A percentile compares a stretch with the other conserved stretches of the same genome.
Evolutionary conservation across 257 asterid species (phyloP).

Genomic region (Nicotiana paniculata): DNA sequence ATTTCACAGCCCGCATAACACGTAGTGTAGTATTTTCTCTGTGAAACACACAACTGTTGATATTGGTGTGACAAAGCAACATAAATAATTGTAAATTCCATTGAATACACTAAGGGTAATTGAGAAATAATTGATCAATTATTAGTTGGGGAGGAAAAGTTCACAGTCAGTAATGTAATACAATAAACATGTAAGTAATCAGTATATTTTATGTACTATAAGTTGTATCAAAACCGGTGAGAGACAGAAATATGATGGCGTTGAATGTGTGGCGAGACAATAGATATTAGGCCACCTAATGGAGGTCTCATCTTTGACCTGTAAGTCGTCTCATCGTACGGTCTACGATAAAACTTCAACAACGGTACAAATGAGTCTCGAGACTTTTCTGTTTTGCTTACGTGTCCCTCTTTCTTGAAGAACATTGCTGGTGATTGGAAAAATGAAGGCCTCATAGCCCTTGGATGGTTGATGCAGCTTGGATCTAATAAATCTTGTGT

Average conservation of each 20-base stretch:
- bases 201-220: not conserved
- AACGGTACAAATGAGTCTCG: constrained; percentile 52
- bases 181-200: no score
- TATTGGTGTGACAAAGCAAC: not conserved
- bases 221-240: constrained; percentile 57
- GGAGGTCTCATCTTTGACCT: constrained; percentile 89
- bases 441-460: constrained; percentile 76
- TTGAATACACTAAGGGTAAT: not conserved
- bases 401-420: constrained; percentile 46
- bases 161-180: no score
- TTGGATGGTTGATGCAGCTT: constrained; percentile 40
- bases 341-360: constrained; percentile 60
- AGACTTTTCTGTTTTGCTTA: constrained; percentile 30
- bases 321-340: constrained; percentile 84
- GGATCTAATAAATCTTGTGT: constrained; percentile 45
- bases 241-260: constrained; percentile 69
- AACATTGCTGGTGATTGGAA: constrained; percentile 75
- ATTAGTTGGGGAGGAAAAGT: not conserved
- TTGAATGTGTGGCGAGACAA: constrained; percentile 57
- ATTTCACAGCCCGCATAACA: not conserved
- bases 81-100: no score
- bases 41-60: no score
- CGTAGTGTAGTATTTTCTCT: no score
- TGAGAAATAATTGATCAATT: not conserved
- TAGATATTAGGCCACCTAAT: constrained; percentile 71